Percentiles rank a stretch among this genome's conserved stretches.
Evolutionary conservation across 345 rosid species (phyloP).

Genomic region (Raphanus sativus): DNA sequence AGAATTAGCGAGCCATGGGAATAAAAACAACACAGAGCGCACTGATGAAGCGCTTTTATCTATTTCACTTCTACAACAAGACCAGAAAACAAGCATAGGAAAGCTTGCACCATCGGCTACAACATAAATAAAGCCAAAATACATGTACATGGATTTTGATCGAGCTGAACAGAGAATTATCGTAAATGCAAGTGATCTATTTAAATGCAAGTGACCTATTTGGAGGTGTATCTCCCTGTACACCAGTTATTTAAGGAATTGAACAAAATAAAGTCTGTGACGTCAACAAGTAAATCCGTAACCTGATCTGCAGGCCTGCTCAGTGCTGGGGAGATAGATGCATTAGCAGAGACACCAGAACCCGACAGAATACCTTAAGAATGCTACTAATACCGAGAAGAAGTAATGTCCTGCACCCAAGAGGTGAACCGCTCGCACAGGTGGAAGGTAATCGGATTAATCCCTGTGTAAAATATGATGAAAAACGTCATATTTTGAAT

Average conservation of each 20-base stretch:
- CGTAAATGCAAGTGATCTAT: not conserved
- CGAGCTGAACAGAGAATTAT: not conserved
- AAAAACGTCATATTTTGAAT: constrained; percentile 30
- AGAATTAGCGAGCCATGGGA: constrained; percentile 14
- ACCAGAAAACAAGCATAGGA: constrained; percentile 2
- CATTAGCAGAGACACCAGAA: constrained; percentile 77
- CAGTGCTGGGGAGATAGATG: constrained; percentile 84
- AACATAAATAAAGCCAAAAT: constrained; percentile 3
- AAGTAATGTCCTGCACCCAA: constrained; percentile 89
- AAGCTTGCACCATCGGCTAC: not conserved
- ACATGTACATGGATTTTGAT: not conserved
- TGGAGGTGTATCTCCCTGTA: not conserved
- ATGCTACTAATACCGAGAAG: constrained; percentile 93
- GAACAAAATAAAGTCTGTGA: too few species aligned
- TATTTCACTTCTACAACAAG: constrained; percentile 5
- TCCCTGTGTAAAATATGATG: constrained; percentile 60
- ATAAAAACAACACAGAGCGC: not conserved
- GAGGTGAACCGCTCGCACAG: constrained; percentile 97
- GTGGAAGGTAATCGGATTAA: constrained; percentile 91
- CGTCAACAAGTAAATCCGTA: constrained; percentile 14
- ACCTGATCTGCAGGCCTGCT: constrained; percentile 99
- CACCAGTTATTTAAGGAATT: not conserved
- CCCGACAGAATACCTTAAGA: constrained; percentile 85
- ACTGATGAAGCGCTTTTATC: not conserved
- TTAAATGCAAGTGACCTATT: not conserved